Conservation (phyloP, 1,284 basidiomycete species). For the Crucibulum parvulum region DNA sequence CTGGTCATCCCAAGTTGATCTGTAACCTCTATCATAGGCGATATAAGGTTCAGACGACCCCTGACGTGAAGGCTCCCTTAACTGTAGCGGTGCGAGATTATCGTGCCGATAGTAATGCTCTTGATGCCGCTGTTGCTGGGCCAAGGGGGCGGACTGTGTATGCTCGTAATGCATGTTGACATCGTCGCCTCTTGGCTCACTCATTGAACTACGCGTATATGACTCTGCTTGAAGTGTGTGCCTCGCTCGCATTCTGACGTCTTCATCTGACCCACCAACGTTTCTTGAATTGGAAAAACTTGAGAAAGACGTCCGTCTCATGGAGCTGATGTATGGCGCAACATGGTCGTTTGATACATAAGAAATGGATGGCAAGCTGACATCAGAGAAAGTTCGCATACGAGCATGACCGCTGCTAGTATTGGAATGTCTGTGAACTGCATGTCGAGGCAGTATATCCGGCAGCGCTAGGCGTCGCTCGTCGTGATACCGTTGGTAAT, state of each 20-base stretch:
- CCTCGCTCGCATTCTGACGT: no score
- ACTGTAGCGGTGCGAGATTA: no score
- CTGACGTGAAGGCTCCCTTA: no score
- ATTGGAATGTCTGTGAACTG: no score
- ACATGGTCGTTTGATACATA: constrained; percentile 3
- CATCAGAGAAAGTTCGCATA: background rate
- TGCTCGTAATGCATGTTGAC: background rate
- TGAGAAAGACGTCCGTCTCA: constrained; percentile 17
- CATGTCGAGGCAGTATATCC: no score
- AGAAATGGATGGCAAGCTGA: background rate
- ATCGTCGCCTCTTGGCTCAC: background rate
- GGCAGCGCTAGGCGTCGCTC: no score
- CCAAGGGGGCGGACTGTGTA: background rate
- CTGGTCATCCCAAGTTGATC: no score
- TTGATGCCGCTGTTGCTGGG: no score
- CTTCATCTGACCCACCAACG: background rate
- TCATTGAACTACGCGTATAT: background rate
- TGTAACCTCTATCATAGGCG: no score
- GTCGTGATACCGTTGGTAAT: no score
- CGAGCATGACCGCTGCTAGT: background rate
- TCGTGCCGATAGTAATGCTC: no score
- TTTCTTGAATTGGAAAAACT: constrained; percentile 5
- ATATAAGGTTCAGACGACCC: no score
- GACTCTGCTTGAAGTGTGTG: background rate
- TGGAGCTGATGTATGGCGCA: constrained; percentile 18